Conservation (phyloP, 352 stramenopile genomes). For the Phytophthora parvispora region DNA sequence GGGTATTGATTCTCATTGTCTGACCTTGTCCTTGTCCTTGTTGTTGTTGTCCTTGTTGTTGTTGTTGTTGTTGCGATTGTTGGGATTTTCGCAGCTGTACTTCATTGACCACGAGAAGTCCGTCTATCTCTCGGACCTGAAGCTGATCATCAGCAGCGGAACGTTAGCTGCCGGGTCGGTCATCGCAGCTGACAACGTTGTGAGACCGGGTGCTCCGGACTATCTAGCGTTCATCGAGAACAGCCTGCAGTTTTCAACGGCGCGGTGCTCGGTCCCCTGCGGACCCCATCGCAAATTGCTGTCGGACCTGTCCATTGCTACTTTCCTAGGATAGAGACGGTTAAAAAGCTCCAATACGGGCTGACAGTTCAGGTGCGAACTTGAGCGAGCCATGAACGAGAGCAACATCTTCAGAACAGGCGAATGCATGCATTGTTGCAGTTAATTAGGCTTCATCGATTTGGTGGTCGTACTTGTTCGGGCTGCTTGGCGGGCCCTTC, state of each 20-base stretch:
- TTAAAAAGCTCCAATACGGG: no score
- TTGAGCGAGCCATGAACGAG: not conserved
- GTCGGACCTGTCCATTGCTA: constrained; percentile 39
- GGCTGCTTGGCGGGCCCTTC: not conserved
- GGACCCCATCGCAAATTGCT: constrained; percentile 14
- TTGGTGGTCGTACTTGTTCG: not conserved
- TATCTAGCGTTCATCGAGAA: constrained; percentile 58
- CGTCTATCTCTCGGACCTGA: constrained; percentile 51
- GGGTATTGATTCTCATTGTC: not conserved
- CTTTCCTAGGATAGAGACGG: constrained; percentile 26
- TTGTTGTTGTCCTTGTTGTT: no score
- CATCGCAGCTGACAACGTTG: constrained; percentile 59
- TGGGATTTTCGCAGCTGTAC: constrained; percentile 36
- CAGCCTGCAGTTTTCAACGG: constrained; percentile 42
- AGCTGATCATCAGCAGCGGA: constrained; percentile 56
- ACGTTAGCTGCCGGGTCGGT: constrained; percentile 44
- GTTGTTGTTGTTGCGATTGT: no score
- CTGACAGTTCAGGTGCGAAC: no score
- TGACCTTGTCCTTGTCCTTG: no score
- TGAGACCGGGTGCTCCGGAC: constrained; percentile 51
- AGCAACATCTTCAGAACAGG: not conserved
- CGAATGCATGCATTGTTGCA: not conserved
- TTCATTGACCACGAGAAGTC: constrained; percentile 69
- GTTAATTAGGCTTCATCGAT: not conserved
- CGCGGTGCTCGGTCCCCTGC: constrained; percentile 28